Conservation (phyloP, 1,139 yeast species). For the Debaryomyces singareniensis region DNA sequence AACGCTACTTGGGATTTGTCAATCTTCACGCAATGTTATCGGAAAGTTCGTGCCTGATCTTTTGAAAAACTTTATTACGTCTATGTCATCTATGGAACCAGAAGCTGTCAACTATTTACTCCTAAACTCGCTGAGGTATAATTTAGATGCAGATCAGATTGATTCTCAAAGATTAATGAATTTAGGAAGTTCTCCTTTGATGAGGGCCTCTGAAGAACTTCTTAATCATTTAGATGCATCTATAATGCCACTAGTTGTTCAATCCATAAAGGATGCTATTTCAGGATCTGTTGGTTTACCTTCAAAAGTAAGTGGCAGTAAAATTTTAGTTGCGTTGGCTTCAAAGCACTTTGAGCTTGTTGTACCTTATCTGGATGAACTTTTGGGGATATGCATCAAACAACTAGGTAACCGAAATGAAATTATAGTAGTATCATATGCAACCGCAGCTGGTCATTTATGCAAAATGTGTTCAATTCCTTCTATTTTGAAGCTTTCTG, state of each 20-base stretch:
- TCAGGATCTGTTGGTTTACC: constrained; percentile 82
- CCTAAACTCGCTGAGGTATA: constrained; percentile 83
- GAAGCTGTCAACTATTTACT: constrained; percentile 82
- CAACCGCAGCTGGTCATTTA: constrained; percentile 75
- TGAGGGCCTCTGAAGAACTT: constrained; percentile 77
- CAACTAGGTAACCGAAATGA: constrained; percentile 69
- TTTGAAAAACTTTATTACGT: constrained; percentile 58
- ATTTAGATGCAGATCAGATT: constrained; percentile 61
- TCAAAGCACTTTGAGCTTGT: constrained; percentile 49
- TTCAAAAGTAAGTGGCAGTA: constrained; percentile 84
- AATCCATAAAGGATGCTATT: constrained; percentile 41
- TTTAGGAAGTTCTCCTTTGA: constrained; percentile 77
- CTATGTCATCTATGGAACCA: constrained; percentile 88
- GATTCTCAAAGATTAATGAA: constrained; percentile 75
- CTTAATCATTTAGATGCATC: constrained; percentile 52
- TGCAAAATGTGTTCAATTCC: constrained; percentile 58
- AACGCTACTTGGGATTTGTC: constrained; percentile 64
- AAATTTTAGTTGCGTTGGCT: constrained; percentile 61
- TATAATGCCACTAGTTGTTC: constrained; percentile 47
- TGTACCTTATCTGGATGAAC: constrained; percentile 55
- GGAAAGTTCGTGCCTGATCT: constrained; percentile 65
- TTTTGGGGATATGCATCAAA: constrained; percentile 50
- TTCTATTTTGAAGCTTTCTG: constrained; percentile 49
- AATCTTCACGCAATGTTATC: constrained; percentile 53
- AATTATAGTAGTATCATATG: constrained; percentile 69